Evolutionary conservation across 2,329 filamentous ascomycete genomes (phyloP).

Genomic region (Fusarium ramigenum): DNA sequence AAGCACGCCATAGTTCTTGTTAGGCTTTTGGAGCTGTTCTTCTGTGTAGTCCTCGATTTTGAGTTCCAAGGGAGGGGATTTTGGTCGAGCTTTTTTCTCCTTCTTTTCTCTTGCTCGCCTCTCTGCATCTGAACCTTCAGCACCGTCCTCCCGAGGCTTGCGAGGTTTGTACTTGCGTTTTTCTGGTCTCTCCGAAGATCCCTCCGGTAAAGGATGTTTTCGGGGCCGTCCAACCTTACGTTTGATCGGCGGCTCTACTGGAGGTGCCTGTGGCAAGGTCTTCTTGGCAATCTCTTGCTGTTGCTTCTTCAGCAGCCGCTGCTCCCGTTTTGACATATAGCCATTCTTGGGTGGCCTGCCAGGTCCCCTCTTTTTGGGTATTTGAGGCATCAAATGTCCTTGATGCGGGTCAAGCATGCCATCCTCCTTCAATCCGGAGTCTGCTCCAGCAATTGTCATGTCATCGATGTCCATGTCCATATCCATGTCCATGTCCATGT

Average conservation of each 20-base stretch:
- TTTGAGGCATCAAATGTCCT: conserved; percentile 48
- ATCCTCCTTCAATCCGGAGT: conserved; percentile 44
- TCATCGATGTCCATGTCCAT: conserved; percentile 39
- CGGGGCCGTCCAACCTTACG: conserved; percentile 72
- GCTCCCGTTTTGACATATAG: conserved; percentile 82
- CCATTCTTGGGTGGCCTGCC: conserved; percentile 86
- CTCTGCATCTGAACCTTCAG: conserved; percentile 65
- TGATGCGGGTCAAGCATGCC: conserved; percentile 47
- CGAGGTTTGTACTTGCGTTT: conserved; percentile 74
- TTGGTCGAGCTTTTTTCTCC: conserved; percentile 66
- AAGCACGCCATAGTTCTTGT: conserved; percentile 69
- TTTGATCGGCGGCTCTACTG: conserved; percentile 64
- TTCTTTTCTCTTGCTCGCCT: conserved; percentile 66
- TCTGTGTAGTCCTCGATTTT: conserved; percentile 64
- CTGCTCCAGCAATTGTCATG: conserved; percentile 36
- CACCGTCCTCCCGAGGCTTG: conserved; percentile 65
- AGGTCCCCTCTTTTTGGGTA: conserved; percentile 76
- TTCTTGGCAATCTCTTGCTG: conserved; percentile 60
- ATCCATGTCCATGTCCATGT: conserved; percentile 18
- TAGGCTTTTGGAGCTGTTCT: conserved; percentile 68
- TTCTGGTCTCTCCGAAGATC: conserved; percentile 63
- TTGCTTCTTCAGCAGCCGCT: conserved; percentile 69
- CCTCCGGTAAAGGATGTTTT: conserved; percentile 69
- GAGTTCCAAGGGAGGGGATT: conserved; percentile 68
- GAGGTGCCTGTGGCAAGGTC: conserved; percentile 57